Conservation (phyloP, 805 yeast genomes). For the Komagataella kurtzmanii region DNA sequence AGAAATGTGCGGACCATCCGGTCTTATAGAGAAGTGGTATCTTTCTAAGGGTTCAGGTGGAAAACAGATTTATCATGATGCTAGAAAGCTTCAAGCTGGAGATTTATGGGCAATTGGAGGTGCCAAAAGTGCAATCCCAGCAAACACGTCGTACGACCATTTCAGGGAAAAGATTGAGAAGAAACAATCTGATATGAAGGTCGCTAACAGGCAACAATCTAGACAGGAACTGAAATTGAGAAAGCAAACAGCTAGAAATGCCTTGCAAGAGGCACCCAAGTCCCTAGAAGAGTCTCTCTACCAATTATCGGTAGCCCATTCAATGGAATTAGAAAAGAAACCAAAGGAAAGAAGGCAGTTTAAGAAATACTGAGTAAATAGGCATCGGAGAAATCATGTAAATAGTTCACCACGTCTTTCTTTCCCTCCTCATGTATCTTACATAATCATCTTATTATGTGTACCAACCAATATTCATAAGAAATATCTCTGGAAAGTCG, state of each 20-base stretch:
- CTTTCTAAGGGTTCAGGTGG: conserved; percentile 61
- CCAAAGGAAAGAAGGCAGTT: background rate
- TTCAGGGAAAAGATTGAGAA: conserved; percentile 18
- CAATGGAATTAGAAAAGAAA: background rate
- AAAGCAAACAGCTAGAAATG: background rate
- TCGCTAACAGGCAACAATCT: background rate
- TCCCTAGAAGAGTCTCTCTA: background rate
- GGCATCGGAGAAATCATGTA: background rate
- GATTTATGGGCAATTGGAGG: conserved; percentile 71
- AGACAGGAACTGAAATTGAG: background rate
- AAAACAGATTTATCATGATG: conserved; percentile 73
- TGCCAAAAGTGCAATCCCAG: conserved; percentile 35
- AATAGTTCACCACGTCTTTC: background rate
- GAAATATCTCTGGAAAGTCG: background rate
- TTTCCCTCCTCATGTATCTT: background rate
- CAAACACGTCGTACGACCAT: conserved; percentile 19
- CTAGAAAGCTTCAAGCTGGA: conserved; percentile 72
- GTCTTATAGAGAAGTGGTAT: conserved; percentile 77
- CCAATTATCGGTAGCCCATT: background rate
- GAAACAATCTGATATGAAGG: conserved; percentile 7
- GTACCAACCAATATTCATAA: background rate
- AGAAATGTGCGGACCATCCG: conserved; percentile 69
- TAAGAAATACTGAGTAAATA: background rate
- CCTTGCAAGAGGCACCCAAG: background rate
- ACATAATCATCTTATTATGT: background rate